phyloP scores from a whole-genome alignment of 192 early-diverging fungal species.

The Backusella mclennaniae region DNA sequence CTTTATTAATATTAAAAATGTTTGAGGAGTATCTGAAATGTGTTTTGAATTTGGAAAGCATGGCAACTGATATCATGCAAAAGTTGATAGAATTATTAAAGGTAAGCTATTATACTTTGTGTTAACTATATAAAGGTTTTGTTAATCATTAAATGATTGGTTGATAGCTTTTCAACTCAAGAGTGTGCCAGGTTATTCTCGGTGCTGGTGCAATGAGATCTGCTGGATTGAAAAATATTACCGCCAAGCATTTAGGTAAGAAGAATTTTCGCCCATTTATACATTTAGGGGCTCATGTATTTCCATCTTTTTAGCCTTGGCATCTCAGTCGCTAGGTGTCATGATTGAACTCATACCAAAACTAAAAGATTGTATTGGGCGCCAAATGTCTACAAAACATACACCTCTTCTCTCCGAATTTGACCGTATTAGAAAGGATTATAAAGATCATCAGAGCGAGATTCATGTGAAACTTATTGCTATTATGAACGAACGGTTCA shows the following conservation, averaged over 20 bases:
- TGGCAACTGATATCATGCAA: conserved; percentile 87
- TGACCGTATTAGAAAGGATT: conserved; percentile 82
- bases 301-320: conserved; percentile 59
- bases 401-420: conserved; percentile 83
- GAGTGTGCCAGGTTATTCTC: conserved; percentile 95
- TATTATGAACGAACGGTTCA: conserved; percentile 93
- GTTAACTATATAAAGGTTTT: neutral
- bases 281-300: neutral
- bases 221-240: conserved; percentile 96
- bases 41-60: conserved; percentile 71
- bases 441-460: conserved; percentile 86
- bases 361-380: conserved; percentile 71
- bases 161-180: conserved; percentile 86
- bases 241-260: conserved; percentile 90
- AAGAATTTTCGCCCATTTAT: neutral
- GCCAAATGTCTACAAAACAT: conserved; percentile 76
- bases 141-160: neutral
- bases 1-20: conserved; percentile 86
- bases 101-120: conserved; percentile 37
- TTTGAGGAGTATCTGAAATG: conserved; percentile 91
- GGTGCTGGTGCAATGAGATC: conserved; percentile 96
- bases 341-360: conserved; percentile 87
- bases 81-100: conserved; percentile 83
- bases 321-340: conserved; percentile 88
- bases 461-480: conserved; percentile 88